Evolutionary conservation across 805 yeast species (phyloP), one percentile per base, ranked within the genome.

Genomic region (Metschnikowia baotianmanensis): DNA sequence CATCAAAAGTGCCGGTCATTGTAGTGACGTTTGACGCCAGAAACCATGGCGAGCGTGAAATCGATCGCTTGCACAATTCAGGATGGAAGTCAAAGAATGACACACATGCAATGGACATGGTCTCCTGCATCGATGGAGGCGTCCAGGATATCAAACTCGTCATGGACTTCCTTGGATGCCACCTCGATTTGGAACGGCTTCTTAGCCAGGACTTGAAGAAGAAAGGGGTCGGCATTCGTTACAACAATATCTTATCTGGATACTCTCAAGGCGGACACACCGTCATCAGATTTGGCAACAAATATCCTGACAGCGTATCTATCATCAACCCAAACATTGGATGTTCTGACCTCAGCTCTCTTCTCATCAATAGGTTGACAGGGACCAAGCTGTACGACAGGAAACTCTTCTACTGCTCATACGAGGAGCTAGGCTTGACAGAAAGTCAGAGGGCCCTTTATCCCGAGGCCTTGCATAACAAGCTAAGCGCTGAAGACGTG

Each of bases 181-280:
- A 55, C 50, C 58, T 69, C 28, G 55, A 63, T 32, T 58, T 66
- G 42, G 69, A 65, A 15, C 57, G 50, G 33, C 51, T 59, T 27
- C 52, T 51, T 17, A 40, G 42, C 8, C 21, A 31, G 4, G 37
- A 40, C 11, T 34, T 44, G 29, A 52, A 50, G 23, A 51, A 50
- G 20, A 40, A 45, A 25, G 53, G 52, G 6, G 45, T 53, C n/a
- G 38, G 50, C 18, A 44, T 69, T 34, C 48, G 51, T 38, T 65
- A 40, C 53, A 56, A 35, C 43, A 71, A 71, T 53, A 64, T 73
- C 31, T 56, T 75, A 21, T 51, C 69, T 10, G 86, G 85, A 1
- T 64, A 65, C 29, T 77, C 83, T 0, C 62, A 78, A 32, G 83
- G 84, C 2, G 85, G 78, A 0, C 83, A 80, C 55, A 63, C 72